These are phyloP conservation scores for Penicillium sp. DNA, from an alignment of 2,329 filamentous ascomycete genomes.

Conservation along the genomic window DNA sequence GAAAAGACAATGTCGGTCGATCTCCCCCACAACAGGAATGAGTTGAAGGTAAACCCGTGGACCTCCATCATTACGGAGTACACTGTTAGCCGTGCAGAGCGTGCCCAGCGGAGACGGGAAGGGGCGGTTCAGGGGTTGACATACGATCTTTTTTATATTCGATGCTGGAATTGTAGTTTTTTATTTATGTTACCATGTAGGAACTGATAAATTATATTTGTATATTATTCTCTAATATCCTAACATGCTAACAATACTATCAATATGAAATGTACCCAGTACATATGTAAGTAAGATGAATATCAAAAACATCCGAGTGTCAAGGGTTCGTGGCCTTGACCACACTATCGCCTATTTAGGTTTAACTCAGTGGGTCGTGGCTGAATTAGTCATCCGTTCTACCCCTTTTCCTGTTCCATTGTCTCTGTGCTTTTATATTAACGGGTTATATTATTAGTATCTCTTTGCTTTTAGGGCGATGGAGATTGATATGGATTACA, in stretches of 20 bases:
- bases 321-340: neutral
- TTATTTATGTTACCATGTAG: no score
- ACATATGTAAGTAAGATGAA: neutral
- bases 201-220: no score
- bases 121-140: conserved; percentile 28
- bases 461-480: neutral
- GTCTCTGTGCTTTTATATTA: neutral
- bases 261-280: no score
- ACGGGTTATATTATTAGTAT: neutral
- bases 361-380: conserved; percentile 2
- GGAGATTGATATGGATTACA: neutral
- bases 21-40: conserved; percentile 26
- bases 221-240: no score
- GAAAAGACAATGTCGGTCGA: conserved; percentile 16
- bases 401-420: conserved; percentile 8
- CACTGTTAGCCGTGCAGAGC: conserved; percentile 12
- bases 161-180: no score
- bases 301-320: conserved; percentile 5
- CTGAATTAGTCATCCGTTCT: neutral
- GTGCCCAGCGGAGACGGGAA: conserved; percentile 23
- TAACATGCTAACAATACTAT: no score
- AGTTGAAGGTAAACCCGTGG: conserved; percentile 9
- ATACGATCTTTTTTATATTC: neutral
- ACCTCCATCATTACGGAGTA: neutral
- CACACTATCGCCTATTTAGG: neutral